Base-by-base conservation (phyloP, 2,329 filamentous ascomycete species). In the Chaetomiaceae sp. region DNA sequence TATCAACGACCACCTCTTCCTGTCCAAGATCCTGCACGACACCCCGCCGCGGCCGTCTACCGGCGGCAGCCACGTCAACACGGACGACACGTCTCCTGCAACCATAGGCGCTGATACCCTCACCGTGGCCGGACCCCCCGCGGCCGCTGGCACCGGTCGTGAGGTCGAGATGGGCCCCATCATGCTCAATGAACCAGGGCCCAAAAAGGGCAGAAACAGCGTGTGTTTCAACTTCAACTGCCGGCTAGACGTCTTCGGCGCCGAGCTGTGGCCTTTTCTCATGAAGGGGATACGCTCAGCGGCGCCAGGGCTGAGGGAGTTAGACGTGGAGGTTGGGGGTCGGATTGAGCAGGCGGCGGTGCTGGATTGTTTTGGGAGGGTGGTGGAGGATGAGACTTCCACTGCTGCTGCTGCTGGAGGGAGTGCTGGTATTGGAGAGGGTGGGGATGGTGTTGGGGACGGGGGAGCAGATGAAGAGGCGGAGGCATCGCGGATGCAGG, bases 1-100 rank as follows among this genome's bases (percentile, higher is more conserved):
- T 46, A 51, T 39, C 49, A 62, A 62, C 27, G 63, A 65, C 47
- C 59, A 60, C 33, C 55, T 64, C 12, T 65, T 60, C 49, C 56
- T 65, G 8, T 14, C 27, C 17, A 22, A 14, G 8, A 20, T 44
- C 31, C 8, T 6, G 15, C 40, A 40, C 31, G 23, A 42, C 33
- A 23, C 46, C 29, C 8, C 47, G 6, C 9, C 17, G 19, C 45
- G 4, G 23, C 29, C 17, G n/a, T 14, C 34, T 6, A 11, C 19
- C 51, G 9, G 29, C 25, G n/a, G 25, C 17, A 6, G 39, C 42
- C 27, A 31, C 22, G 29, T 23, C 14, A 46, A n/a, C 45, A 14
- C 27, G n/a, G 23, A 25, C 19, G 15, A 43, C 43, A 25, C n/a
- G n/a, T n/a, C n/a, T n/a, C n/a, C 4, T 31, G 27, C 6, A 5